Conservation (phyloP, 148 eudicot genomes). For the Euryodendron excelsum region DNA sequence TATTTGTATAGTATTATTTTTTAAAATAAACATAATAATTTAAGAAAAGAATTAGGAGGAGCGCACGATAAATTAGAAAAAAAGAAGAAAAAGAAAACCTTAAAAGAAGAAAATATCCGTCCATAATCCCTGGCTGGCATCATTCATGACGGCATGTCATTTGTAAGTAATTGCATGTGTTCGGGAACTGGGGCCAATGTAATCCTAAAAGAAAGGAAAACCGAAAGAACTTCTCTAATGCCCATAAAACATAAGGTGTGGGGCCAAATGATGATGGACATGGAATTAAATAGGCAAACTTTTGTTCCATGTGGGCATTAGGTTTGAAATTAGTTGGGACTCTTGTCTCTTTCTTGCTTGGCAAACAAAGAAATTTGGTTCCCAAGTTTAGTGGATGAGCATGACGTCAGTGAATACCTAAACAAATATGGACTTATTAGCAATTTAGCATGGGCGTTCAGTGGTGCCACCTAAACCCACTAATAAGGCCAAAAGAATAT, state of each 20-base stretch:
- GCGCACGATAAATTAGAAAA: no score
- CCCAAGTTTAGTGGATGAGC: no score
- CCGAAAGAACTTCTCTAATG: no score
- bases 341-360: no score
- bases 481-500: background rate
- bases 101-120: background rate
- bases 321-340: no score
- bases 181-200: background rate
- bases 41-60: background rate
- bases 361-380: no score
- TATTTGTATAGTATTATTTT: no score
- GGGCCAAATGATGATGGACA: background rate
- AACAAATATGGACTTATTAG: background rate
- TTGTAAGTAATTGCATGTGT: background rate
- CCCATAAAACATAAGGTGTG: no score
- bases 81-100: background rate
- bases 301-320: background rate
- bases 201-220: background rate
- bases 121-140: background rate
- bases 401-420: no score
- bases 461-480: background rate
- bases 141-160: background rate
- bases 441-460: background rate
- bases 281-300: background rate
- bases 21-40: no score